Evolutionary conservation across 1,284 basidiomycete genomes (phyloP).

Genomic region (Quambalaria eucalypti): DNA sequence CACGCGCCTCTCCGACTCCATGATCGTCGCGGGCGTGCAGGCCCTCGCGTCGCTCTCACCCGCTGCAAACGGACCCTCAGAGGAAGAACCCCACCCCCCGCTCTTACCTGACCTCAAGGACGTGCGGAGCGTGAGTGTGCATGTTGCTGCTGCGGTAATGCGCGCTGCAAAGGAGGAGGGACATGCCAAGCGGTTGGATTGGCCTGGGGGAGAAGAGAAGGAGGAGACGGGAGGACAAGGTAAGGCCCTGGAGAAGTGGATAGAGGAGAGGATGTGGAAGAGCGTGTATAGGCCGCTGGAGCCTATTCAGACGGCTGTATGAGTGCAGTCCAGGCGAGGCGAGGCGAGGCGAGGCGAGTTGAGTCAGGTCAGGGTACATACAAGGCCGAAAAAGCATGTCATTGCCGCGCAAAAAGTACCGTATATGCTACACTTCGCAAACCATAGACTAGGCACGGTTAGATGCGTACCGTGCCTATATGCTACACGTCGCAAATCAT

Average conservation of each 20-base stretch:
- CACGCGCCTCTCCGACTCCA: conserved; percentile 61
- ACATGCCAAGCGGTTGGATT: conserved; percentile 47
- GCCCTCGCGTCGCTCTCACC: conserved; percentile 66
- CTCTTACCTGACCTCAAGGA: conserved; percentile 52
- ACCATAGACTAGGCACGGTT: too few species aligned
- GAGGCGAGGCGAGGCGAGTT: too few species aligned
- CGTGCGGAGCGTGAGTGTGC: conserved; percentile 62
- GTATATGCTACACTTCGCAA: too few species aligned
- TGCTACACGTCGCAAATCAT: too few species aligned
- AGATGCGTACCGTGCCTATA: too few species aligned
- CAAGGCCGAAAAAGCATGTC: too few species aligned
- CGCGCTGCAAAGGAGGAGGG: conserved; percentile 67
- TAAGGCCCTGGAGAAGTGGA: conserved; percentile 1
- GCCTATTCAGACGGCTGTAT: conserved; percentile 3
- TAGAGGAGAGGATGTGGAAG: conserved; percentile 3
- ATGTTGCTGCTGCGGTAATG: conserved; percentile 68
- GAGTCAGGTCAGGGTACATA: too few species aligned
- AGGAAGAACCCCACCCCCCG: conserved; percentile 57
- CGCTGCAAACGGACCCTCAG: conserved; percentile 53
- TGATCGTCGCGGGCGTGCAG: conserved; percentile 65
- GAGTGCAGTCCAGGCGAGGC: too few species aligned
- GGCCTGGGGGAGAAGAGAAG: neutral
- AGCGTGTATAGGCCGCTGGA: neutral
- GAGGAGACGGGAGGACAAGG: neutral
- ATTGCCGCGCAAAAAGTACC: too few species aligned